A percentile compares a stretch with the other conserved stretches of the same genome.
Evolutionary conservation across 2,329 filamentous ascomycete species (phyloP).

Genomic region (Xylaria sp.): DNA sequence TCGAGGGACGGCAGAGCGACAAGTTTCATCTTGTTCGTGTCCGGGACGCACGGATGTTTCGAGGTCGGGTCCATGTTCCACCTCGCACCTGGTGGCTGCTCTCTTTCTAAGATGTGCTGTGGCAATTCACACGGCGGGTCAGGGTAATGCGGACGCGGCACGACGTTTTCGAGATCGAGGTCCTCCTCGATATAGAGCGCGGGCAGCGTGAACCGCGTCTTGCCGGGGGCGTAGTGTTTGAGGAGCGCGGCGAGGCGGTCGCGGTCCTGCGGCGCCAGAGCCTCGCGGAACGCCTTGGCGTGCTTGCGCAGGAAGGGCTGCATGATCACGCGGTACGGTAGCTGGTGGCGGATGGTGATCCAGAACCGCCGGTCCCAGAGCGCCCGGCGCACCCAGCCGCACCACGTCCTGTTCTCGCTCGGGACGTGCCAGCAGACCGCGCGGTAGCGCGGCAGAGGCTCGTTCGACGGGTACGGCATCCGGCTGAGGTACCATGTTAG

Average conservation of each 20-base stretch:
- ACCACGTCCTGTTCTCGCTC: conserved; percentile 37
- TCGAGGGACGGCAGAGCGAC: conserved; percentile 65
- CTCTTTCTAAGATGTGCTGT: too few species aligned
- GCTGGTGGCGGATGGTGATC: conserved; percentile 60
- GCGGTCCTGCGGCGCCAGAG: conserved; percentile 49
- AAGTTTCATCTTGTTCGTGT: conserved; percentile 51
- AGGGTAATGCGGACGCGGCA: conserved; percentile 38
- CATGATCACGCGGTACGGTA: conserved; percentile 55
- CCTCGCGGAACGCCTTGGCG: conserved; percentile 60
- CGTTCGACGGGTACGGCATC: conserved; percentile 56
- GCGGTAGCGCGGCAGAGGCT: conserved; percentile 47
- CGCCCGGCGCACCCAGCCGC: conserved; percentile 49
- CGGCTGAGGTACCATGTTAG: conserved; percentile 58
- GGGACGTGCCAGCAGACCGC: conserved; percentile 34
- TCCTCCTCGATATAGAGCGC: conserved; percentile 61
- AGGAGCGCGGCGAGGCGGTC: conserved; percentile 56
- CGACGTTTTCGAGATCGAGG: conserved; percentile 39
- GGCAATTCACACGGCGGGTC: not conserved
- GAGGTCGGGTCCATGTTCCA: conserved; percentile 8
- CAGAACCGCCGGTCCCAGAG: conserved; percentile 72
- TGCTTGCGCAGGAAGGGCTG: conserved; percentile 58
- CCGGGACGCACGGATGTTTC: conserved; percentile 30
- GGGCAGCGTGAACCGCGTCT: conserved; percentile 65
- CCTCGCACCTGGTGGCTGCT: not conserved
- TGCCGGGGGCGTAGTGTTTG: conserved; percentile 62